A percentile compares a stretch with the other conserved stretches of the same genome.
Conservation (phyloP, 352 stramenopile genomes). For the Globisporangium mamillatum region DNA sequence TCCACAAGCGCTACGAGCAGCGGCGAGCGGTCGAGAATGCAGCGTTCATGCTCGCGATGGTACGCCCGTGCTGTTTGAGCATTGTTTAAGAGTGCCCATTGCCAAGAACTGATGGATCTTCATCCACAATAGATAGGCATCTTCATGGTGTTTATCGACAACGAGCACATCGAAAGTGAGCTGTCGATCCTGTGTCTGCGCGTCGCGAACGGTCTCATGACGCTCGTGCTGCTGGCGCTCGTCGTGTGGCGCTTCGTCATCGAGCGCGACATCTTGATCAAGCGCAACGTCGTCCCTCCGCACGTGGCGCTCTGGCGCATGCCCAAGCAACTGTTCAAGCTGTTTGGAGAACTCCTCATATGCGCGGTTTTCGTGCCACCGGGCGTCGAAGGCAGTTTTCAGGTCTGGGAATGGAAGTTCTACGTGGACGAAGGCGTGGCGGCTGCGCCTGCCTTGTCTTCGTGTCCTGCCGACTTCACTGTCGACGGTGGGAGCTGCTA, state of each 20-base stretch:
- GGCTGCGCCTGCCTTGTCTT: not conserved
- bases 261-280: constrained; percentile 58
- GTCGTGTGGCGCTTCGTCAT: constrained; percentile 55
- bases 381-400: constrained; percentile 42
- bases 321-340: constrained; percentile 34
- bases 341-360: constrained; percentile 44
- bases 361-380: constrained; percentile 59
- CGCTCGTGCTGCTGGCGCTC: constrained; percentile 43
- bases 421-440: constrained; percentile 32
- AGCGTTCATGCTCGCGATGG: constrained; percentile 54
- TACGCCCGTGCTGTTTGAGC: constrained; percentile 13
- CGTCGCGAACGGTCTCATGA: constrained; percentile 38
- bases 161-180: constrained; percentile 40
- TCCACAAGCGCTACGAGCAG: constrained; percentile 62
- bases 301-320: constrained; percentile 53
- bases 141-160: constrained; percentile 67
- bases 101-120: not conserved
- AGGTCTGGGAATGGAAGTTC: constrained; percentile 70
- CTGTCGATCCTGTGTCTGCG: constrained; percentile 40
- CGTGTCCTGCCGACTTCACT: constrained; percentile 37
- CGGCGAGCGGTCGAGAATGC: constrained; percentile 60
- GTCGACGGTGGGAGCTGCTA: constrained; percentile 48
- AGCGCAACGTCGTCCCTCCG: constrained; percentile 53
- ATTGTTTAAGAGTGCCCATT: not conserved
- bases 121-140: constrained; percentile 37